Percentiles rank a stretch among this genome's conserved stretches.
phyloP scores from a whole-genome alignment of 1,139 yeast species.

The Lodderomyces pseudojiufengensis region DNA sequence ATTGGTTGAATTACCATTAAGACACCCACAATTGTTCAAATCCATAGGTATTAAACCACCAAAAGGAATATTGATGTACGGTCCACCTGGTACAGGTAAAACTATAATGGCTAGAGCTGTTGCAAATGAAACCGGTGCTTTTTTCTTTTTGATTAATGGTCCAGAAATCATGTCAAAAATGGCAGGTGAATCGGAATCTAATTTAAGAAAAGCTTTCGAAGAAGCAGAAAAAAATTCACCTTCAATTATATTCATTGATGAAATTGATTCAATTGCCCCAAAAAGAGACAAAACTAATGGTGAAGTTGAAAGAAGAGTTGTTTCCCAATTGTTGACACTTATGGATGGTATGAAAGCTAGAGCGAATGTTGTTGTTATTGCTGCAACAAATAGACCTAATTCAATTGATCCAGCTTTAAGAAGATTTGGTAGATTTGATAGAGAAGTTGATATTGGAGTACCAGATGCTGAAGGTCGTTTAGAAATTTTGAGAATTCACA shows the following conservation, averaged over 20 bases:
- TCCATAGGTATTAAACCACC: slow-evolving; percentile 98
- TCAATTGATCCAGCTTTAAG: slow-evolving; percentile 97
- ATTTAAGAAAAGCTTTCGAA: slow-evolving; percentile 95
- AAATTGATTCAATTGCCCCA: slow-evolving; percentile 98
- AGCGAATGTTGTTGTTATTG: slow-evolving; percentile 90
- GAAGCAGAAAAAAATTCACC: slow-evolving; percentile 99
- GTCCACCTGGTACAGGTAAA: slow-evolving; percentile 99
- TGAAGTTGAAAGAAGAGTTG: slow-evolving; percentile 96
- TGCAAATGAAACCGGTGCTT: slow-evolving; percentile 98
- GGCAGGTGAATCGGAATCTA: slow-evolving; percentile 99
- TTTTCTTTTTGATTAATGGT: slow-evolving; percentile 95
- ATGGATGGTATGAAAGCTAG: slow-evolving; percentile 99
- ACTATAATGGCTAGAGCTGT: slow-evolving; percentile 99
- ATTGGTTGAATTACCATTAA: slow-evolving; percentile 90
- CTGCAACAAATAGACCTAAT: slow-evolving; percentile 91
- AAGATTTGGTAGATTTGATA: slow-evolving; percentile 98
- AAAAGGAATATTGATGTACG: slow-evolving; percentile 93
- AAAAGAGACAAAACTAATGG: slow-evolving; percentile 99
- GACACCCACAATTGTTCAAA: slow-evolving; percentile 96
- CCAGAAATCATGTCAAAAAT: slow-evolving; percentile 99
- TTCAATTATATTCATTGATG: slow-evolving; percentile 94
- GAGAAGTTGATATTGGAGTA: slow-evolving; percentile 98
- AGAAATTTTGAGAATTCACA: slow-evolving; percentile 80
- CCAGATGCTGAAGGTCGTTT: slow-evolving; percentile 99
- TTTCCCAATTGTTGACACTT: slow-evolving; percentile 90